A percentile compares a stretch with the other conserved stretches of the same genome.
phyloP scores from a whole-genome alignment of 192 early-diverging fungal genomes.

The Geranomyces variabilis region DNA sequence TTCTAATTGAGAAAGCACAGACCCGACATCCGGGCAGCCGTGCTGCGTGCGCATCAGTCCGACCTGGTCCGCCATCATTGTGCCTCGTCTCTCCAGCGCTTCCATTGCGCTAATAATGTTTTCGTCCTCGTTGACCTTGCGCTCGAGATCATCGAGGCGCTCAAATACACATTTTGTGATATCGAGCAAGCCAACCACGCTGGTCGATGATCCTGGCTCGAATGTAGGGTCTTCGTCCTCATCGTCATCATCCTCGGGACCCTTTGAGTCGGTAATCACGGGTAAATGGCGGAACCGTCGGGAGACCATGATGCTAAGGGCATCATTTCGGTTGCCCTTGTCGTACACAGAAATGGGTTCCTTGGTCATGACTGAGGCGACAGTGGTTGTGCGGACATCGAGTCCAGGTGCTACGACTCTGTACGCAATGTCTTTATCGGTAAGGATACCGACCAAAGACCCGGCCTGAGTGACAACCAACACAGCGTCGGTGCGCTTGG shows the following conservation, averaged over 20 bases:
- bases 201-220: slow-evolving; percentile 28
- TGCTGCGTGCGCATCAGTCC: slow-evolving; percentile 57
- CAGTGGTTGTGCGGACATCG: slow-evolving; percentile 55
- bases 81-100: slow-evolving; percentile 52
- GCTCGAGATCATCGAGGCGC: slow-evolving; percentile 54
- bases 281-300: slow-evolving; percentile 56
- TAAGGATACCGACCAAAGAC: slow-evolving; percentile 92
- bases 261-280: slow-evolving; percentile 43
- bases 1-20: slow-evolving; percentile 63
- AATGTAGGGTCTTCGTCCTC: slow-evolving; percentile 11
- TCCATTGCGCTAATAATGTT: slow-evolving; percentile 63
- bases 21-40: slow-evolving; percentile 87
- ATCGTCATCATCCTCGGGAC: slow-evolving; percentile 33
- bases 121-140: slow-evolving; percentile 57
- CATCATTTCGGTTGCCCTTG: slow-evolving; percentile 51
- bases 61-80: slow-evolving; percentile 43
- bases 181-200: slow-evolving; percentile 57
- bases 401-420: slow-evolving; percentile 86
- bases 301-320: slow-evolving; percentile 54
- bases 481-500: slow-evolving; percentile 93
- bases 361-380: slow-evolving; percentile 87
- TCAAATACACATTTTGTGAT: slow-evolving; percentile 64
- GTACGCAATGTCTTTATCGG: slow-evolving; percentile 97
- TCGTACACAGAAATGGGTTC: slow-evolving; percentile 86
- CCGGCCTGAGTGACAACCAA: slow-evolving; percentile 92